Conservation (phyloP, 2,329 filamentous ascomycete genomes). For the Diplodia mutila region DNA sequence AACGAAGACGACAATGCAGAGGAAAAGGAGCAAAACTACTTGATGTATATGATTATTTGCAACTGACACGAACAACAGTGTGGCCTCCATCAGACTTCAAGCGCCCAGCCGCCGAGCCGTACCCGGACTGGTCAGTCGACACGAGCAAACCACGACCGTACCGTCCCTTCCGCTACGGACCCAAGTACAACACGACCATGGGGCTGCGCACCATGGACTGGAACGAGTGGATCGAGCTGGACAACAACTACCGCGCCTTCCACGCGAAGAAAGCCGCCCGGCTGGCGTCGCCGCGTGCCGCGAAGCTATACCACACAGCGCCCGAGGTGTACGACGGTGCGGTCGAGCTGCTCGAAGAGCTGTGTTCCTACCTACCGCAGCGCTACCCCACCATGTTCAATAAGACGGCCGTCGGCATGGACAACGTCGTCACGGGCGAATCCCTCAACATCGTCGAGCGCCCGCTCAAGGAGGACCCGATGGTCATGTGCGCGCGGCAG, state of each 20-base stretch:
- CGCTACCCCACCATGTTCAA: slow-evolving; percentile 75
- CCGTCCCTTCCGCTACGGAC: slow-evolving; percentile 76
- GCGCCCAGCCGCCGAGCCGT: slow-evolving; percentile 63
- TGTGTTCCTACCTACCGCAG: slow-evolving; percentile 70
- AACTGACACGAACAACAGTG: slow-evolving; percentile 40
- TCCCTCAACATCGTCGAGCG: slow-evolving; percentile 68
- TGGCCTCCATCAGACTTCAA: slow-evolving; percentile 64
- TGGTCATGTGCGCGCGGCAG: slow-evolving; percentile 72
- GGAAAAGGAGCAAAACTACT: too few species aligned
- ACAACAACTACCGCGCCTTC: slow-evolving; percentile 75
- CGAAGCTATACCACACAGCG: slow-evolving; percentile 69
- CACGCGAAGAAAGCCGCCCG: slow-evolving; percentile 72
- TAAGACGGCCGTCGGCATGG: slow-evolving; percentile 66
- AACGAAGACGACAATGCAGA: not conserved
- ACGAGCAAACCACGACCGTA: slow-evolving; percentile 76
- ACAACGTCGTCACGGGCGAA: slow-evolving; percentile 73
- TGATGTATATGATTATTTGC: not conserved
- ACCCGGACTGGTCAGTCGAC: slow-evolving; percentile 69
- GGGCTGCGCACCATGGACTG: slow-evolving; percentile 71
- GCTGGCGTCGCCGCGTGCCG: slow-evolving; percentile 64
- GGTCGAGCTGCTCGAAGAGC: slow-evolving; percentile 74
- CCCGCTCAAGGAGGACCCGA: slow-evolving; percentile 74
- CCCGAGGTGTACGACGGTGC: slow-evolving; percentile 73
- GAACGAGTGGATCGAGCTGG: slow-evolving; percentile 82
- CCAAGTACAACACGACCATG: slow-evolving; percentile 77